phyloP scores from a whole-genome alignment of 352 stramenopile species.

The Phytophthora fragariae region DNA sequence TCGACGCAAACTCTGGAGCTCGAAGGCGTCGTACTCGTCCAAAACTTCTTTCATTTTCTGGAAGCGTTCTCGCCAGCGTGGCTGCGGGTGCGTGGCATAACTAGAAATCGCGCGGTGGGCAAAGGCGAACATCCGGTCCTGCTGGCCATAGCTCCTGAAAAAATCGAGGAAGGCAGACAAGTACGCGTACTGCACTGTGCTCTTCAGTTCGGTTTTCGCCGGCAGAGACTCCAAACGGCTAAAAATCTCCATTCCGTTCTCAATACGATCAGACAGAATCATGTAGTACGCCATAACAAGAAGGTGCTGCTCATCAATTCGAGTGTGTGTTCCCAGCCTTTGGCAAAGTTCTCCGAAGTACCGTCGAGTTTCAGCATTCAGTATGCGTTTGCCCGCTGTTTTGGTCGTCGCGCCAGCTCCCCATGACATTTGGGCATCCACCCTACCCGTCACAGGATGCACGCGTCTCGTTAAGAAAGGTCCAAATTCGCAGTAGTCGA shows the following conservation, averaged over 20 bases:
- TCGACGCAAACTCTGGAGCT: constrained; percentile 22
- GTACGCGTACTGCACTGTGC: constrained; percentile 64
- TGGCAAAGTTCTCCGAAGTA: constrained; percentile 59
- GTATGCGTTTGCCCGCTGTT: constrained; percentile 33
- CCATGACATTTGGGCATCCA: constrained; percentile 15
- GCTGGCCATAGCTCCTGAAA: constrained; percentile 32
- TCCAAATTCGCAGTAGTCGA: constrained; percentile 60
- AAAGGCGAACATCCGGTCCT: constrained; percentile 29
- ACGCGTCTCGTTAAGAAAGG: constrained; percentile 52
- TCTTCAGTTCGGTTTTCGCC: constrained; percentile 13
- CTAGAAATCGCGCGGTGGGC: constrained; percentile 48
- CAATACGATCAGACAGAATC: constrained; percentile 53
- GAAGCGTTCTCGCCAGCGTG: constrained; percentile 62
- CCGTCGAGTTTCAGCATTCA: constrained; percentile 47
- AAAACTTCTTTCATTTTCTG: constrained; percentile 47
- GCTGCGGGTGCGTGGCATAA: constrained; percentile 48
- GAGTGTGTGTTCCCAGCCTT: constrained; percentile 37
- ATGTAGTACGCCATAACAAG: constrained; percentile 62
- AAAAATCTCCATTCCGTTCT: constrained; percentile 48
- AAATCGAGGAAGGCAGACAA: constrained; percentile 72
- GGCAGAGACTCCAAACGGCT: constrained; percentile 24
- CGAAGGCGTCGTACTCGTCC: constrained; percentile 53
- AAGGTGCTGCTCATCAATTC: constrained; percentile 37
- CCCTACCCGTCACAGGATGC: constrained; percentile 42
- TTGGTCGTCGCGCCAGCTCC: constrained; percentile 1